Evolutionary conservation across 2,329 filamentous ascomycete species (phyloP).

Genomic region (Fusarium albidum): DNA sequence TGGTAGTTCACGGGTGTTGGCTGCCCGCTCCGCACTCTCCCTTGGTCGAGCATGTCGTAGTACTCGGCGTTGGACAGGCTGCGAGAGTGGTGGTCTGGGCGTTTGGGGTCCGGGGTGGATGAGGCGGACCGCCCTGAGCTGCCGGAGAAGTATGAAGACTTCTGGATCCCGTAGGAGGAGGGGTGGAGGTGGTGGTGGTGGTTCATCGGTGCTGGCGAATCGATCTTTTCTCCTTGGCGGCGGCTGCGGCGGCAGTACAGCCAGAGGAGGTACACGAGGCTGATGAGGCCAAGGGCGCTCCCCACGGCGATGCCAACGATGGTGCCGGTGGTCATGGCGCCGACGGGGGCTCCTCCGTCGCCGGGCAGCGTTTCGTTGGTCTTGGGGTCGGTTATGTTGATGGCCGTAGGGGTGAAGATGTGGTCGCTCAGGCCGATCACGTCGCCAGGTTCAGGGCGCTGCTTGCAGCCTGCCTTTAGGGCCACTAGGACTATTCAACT

Average conservation of each 20-base stretch:
- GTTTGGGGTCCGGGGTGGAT: not conserved
- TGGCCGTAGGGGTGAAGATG: constrained; percentile 47
- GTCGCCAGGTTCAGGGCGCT: constrained; percentile 49
- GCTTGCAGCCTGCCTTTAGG: constrained; percentile 57
- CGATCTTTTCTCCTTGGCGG: constrained; percentile 12
- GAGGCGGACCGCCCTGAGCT: not conserved
- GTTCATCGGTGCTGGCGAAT: constrained; percentile 21
- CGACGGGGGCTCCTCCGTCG: constrained; percentile 31
- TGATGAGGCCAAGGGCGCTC: constrained; percentile 52
- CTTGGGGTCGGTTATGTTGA: constrained; percentile 52
- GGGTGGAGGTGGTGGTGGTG: too few species aligned
- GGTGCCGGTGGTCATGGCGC: constrained; percentile 54
- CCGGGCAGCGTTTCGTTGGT: constrained; percentile 40
- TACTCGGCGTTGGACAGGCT: constrained; percentile 21
- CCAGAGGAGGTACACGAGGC: constrained; percentile 53
- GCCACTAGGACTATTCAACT: constrained; percentile 54
- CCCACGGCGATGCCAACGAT: constrained; percentile 63
- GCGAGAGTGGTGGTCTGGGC: constrained; percentile 4
- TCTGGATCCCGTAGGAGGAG: constrained; percentile 22
- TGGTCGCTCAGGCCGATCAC: constrained; percentile 52
- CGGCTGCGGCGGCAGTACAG: constrained; percentile 54
- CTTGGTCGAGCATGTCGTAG: constrained; percentile 7
- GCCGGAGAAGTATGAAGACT: constrained; percentile 15
- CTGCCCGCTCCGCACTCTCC: not conserved
- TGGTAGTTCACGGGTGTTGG: constrained; percentile 15